These are phyloP conservation scores for Pythium aristosporum DNA, from an alignment of 352 stramenopile species.

Conservation along the genomic window DNA sequence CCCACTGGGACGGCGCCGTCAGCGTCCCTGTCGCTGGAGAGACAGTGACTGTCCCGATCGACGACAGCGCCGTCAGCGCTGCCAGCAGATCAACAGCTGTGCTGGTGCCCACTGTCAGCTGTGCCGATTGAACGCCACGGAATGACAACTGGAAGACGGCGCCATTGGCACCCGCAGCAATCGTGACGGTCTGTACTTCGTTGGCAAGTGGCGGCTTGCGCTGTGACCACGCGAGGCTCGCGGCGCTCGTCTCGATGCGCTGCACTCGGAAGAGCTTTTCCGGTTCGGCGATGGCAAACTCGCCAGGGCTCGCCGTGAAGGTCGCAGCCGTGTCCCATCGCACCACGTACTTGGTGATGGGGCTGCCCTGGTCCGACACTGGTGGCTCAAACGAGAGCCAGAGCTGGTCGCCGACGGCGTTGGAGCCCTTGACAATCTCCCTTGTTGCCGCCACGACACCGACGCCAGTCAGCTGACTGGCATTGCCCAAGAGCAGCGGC, in stretches of 20 bases:
- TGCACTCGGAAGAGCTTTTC: slow-evolving; percentile 55
- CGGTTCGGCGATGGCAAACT: slow-evolving; percentile 51
- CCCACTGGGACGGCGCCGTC: slow-evolving; percentile 26
- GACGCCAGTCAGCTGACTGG: slow-evolving; percentile 34
- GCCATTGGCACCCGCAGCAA: slow-evolving; percentile 22
- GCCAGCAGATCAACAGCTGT: slow-evolving; percentile 33
- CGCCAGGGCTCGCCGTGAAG: slow-evolving; percentile 49
- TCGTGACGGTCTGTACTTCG: slow-evolving; percentile 51
- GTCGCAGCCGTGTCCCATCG: slow-evolving; percentile 59
- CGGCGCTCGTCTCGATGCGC: slow-evolving; percentile 46
- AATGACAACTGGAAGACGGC: slow-evolving; percentile 57
- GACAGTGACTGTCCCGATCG: slow-evolving; percentile 46
- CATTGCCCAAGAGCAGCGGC: slow-evolving; percentile 41
- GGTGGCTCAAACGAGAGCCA: slow-evolving; percentile 78
- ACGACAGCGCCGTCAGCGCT: slow-evolving; percentile 39
- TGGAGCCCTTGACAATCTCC: slow-evolving; percentile 66
- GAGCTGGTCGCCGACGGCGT: slow-evolving; percentile 66
- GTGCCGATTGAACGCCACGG: slow-evolving; percentile 33
- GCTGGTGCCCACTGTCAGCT: slow-evolving; percentile 37
- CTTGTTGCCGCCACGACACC: slow-evolving; percentile 43
- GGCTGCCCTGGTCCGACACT: slow-evolving; percentile 56
- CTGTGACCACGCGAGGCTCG: slow-evolving; percentile 58
- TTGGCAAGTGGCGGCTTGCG: slow-evolving; percentile 30
- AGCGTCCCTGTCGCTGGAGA: slow-evolving; percentile 29
- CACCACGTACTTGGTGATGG: slow-evolving; percentile 64